Base-by-base conservation (phyloP, 2,329 filamentous ascomycete species). In the Helminthosporium solani region DNA sequence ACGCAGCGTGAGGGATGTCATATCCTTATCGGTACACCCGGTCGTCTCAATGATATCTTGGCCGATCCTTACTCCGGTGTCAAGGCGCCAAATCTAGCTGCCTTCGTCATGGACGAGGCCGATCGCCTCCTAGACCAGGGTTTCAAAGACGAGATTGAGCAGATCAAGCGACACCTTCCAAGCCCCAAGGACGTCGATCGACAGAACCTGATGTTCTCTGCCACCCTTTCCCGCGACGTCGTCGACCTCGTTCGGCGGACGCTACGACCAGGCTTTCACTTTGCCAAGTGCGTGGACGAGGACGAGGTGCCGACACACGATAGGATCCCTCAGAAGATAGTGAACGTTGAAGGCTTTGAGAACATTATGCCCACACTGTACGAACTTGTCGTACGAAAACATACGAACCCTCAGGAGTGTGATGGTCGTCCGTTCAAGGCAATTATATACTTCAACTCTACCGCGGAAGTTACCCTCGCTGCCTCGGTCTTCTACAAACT, bases 181-280 rank as follows among this genome's bases (percentile, higher is more conserved):
- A 73, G 79, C 37, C 78, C 80, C 6, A 59, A 68, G 0, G 70
- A 84, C 42, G 81, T 85, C 49, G 78, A 86, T 43, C 84, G 92
- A 40, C 94, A 99, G 70, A 96, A 91, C 6, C 83, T 99, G 61
- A 85, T 99, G 71, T 96, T 95, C 70, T 97, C 92, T 12, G 94
- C 94, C 35, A 99, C 94, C 9, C 87, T 99, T 25, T 90, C 92
- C 36, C 79, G 80, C 48, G 83, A 90, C 52, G 92, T 99, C 35
- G 84, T 96, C 56, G 73, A 80, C 34, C 80, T 97, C 39, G 92
- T 95, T 33, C 82, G 85, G 49, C 73, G 75, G 56, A 90, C 89
- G 56, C 85, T 97, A 67, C 89, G 91, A 66, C 81, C 82, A 1
- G 76, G 89, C 57, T 97, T 95, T 70, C 83, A 95, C 66, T 95